Base-by-base conservation (phyloP, 257 asterid genomes). In the Datura wrightii region DNA sequence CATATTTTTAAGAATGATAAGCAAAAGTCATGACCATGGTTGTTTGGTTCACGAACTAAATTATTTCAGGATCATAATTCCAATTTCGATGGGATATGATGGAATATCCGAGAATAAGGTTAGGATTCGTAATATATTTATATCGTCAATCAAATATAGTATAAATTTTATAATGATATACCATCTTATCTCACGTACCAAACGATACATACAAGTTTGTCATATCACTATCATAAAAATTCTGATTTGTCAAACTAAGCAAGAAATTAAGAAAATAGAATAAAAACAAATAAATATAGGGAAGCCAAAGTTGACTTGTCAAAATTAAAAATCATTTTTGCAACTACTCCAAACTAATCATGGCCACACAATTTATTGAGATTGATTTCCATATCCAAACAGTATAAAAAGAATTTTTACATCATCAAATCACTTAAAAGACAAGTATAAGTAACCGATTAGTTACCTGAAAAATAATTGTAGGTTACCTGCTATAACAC, bases 231-330 rank as follows among this genome's bases (percentile, higher is more conserved):
- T 76, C 16, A 52, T 0, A 10, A 7, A 76, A 78, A 52, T 31
- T 55, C 86, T 63, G 1, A 76, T 53, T 3, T 19, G 6, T 19
- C 86, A 24, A 83, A 48, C 36, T 24, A 19, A 16, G 67, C 54
- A 79, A 83, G 74, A 76, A 19, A 74, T 52, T 34, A 46, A 65
- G 37, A 89, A 65, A 18, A 60, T 60, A 55, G 10, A 42, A 48
- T 36, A 59, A n/a, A 60, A 10, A 50, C 63, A 48, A 41, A 15
- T 63, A 65, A 84, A 79, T 8, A 65, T 39, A 78, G 39, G 54
- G 46, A 82, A 82, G 62, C 59, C 39, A 78, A 39, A 83, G 82
- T 76, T 84, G 82, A 82, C 65, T 56, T 18, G 86, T 50, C 53
- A 70, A 79, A 55, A 48, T 48, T 36, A 56, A 10, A 19, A 15